Evolutionary conservation across 305 asterid genomes (phyloP).

Genomic region (Salvia sclarea): DNA sequence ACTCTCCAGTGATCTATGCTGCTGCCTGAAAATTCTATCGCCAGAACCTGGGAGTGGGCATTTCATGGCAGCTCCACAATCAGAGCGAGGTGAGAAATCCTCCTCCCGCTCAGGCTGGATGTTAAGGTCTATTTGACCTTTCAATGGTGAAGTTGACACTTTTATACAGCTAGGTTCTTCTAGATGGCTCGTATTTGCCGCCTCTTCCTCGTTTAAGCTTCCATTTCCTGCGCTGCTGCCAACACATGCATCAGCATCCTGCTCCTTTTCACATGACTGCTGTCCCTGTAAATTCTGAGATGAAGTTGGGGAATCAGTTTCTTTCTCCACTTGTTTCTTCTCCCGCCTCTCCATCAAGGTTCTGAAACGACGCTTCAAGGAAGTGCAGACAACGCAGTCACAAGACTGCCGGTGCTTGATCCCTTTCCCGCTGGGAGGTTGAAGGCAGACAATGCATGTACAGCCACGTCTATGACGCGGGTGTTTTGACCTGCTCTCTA

Average conservation of each 20-base stretch:
- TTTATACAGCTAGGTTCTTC: conserved; percentile 35
- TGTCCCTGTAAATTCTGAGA: conserved; percentile 35
- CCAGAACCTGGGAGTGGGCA: conserved; percentile 29
- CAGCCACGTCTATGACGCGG: conserved; percentile 82
- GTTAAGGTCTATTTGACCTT: conserved; percentile 86
- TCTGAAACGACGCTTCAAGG: conserved; percentile 56
- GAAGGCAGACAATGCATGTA: conserved; percentile 82
- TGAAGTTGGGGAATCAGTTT: conserved; percentile 44
- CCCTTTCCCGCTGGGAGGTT: conserved; percentile 79
- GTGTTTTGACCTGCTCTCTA: conserved; percentile 61
- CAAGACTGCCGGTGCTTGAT: conserved; percentile 69
- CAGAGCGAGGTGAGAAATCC: conserved; percentile 52
- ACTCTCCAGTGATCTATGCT: conserved; percentile 27
- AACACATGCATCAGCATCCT: conserved; percentile 14
- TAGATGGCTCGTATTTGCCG: conserved; percentile 35
- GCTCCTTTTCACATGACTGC: conserved; percentile 35
- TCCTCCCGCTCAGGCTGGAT: conserved; percentile 86
- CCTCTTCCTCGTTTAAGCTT: conserved; percentile 42
- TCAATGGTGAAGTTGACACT: conserved; percentile 44
- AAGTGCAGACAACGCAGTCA: conserved; percentile 61
- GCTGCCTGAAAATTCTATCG: conserved; percentile 43
- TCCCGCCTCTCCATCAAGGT: conserved; percentile 64
- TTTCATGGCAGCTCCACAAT: conserved; percentile 38
- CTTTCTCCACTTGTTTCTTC: conserved; percentile 54
- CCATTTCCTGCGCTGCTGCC: conserved; percentile 27